These are phyloP conservation scores for Arabis hirsuta DNA, from an alignment of 345 rosid species.

Conservation along the genomic window DNA sequence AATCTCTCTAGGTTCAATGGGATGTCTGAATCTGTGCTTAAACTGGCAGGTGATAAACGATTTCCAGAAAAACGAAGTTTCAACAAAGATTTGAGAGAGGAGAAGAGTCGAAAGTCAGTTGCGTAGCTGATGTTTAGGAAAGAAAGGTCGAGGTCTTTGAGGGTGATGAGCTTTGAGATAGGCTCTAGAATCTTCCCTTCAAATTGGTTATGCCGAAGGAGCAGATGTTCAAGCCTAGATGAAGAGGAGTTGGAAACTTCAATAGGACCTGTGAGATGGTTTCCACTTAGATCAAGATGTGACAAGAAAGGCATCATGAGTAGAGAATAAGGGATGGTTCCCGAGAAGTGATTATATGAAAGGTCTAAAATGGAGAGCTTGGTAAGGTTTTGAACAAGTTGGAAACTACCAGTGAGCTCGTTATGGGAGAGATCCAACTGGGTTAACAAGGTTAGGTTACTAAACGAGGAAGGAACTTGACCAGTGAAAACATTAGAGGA, in stretches of 20 bases:
- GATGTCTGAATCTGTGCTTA: neutral
- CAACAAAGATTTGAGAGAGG: neutral
- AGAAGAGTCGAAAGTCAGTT: neutral
- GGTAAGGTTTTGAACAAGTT: neutral
- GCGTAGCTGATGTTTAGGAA: slow-evolving; percentile 4
- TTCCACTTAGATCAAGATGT: neutral
- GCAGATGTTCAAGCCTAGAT: neutral
- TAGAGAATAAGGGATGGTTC: neutral
- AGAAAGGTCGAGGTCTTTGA: neutral
- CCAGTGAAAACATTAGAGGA: neutral
- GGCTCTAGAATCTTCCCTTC: neutral
- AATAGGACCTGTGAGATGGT: neutral
- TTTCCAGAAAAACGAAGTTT: neutral
- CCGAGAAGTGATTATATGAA: neutral
- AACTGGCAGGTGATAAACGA: neutral
- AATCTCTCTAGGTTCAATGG: neutral
- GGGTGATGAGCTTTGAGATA: slow-evolving; percentile 7
- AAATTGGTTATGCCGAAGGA: neutral
- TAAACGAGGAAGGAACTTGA: slow-evolving; percentile 16
- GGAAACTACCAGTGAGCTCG: neutral
- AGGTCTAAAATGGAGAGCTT: neutral
- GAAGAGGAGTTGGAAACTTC: slow-evolving; percentile 7
- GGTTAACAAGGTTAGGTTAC: neutral
- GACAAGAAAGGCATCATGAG: neutral
- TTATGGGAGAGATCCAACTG: neutral